A percentile compares a stretch with the other conserved stretches of the same genome.
Conservation (phyloP, 2,329 filamentous ascomycete genomes). For the Ophiosphaerella narmari region DNA sequence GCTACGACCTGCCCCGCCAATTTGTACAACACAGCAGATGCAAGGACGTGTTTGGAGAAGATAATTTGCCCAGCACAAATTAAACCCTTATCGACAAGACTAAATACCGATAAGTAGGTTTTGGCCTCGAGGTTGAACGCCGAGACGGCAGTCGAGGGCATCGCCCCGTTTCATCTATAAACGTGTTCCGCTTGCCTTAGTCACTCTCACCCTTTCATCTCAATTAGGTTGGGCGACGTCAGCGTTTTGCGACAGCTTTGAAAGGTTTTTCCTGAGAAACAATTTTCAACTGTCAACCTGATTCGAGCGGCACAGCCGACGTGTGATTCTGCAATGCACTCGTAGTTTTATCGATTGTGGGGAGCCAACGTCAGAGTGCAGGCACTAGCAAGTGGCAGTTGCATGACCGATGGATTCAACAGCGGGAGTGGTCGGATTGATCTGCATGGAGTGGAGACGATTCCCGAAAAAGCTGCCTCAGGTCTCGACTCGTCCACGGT, state of each 20-base stretch:
- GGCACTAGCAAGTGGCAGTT: no score
- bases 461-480: conserved; percentile 1
- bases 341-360: background rate
- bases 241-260: conserved; percentile 1
- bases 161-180: conserved; percentile 18
- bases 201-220: conserved; percentile 21
- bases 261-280: background rate
- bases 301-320: background rate
- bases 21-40: no score
- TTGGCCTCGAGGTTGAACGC: no score
- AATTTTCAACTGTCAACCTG: background rate
- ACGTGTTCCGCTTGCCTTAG: conserved; percentile 7
- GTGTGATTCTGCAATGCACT: background rate
- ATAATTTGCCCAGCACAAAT: no score
- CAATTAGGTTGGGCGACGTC: conserved; percentile 5
- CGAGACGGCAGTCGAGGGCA: background rate
- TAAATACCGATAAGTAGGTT: no score
- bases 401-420: background rate
- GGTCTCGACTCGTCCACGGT: conserved; percentile 8
- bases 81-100: no score
- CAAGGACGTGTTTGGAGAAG: no score
- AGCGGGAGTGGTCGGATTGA: no score
- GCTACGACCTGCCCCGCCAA: no score
- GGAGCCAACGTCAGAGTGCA: no score
- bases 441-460: background rate